Evolutionary conservation across 1,139 yeast species (phyloP).

Genomic region (Hemisphaericaspora subhashii): DNA sequence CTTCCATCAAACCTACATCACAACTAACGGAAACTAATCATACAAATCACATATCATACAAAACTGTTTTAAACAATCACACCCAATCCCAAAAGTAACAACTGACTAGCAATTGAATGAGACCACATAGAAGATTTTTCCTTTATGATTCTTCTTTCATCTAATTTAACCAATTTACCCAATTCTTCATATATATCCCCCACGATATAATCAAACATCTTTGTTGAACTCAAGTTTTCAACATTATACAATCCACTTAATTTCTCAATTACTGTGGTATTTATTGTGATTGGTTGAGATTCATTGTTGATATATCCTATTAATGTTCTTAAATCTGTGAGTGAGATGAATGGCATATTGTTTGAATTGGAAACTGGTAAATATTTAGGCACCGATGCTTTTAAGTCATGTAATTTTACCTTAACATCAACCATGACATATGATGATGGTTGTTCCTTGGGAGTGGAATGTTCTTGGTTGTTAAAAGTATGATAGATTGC

Average conservation of each 20-base stretch:
- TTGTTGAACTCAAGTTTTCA: constrained; percentile 49
- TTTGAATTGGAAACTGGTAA: constrained; percentile 55
- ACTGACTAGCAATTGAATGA: constrained; percentile 59
- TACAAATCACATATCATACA: not conserved
- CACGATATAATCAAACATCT: constrained; percentile 52
- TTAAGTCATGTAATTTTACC: constrained; percentile 60
- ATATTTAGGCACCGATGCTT: constrained; percentile 54
- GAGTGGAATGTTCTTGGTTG: constrained; percentile 15
- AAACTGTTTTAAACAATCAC: constrained; percentile 52
- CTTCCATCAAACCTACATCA: too few species aligned
- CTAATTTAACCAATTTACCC: constrained; percentile 52
- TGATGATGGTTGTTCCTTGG: constrained; percentile 13
- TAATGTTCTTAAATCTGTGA: constrained; percentile 60
- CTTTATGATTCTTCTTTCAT: constrained; percentile 44
- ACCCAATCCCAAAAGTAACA: constrained; percentile 58
- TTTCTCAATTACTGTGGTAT: constrained; percentile 62
- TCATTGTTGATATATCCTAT: constrained; percentile 56
- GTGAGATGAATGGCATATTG: constrained; percentile 55
- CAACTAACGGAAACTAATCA: too few species aligned
- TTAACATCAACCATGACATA: constrained; percentile 68
- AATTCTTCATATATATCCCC: constrained; percentile 61
- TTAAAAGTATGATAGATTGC: constrained; percentile 46
- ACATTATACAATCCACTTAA: constrained; percentile 51
- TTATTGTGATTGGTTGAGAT: constrained; percentile 40
- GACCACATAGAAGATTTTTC: constrained; percentile 58